phyloP scores from a whole-genome alignment of 1,284 basidiomycete species.

The Puccinia novopanici region DNA sequence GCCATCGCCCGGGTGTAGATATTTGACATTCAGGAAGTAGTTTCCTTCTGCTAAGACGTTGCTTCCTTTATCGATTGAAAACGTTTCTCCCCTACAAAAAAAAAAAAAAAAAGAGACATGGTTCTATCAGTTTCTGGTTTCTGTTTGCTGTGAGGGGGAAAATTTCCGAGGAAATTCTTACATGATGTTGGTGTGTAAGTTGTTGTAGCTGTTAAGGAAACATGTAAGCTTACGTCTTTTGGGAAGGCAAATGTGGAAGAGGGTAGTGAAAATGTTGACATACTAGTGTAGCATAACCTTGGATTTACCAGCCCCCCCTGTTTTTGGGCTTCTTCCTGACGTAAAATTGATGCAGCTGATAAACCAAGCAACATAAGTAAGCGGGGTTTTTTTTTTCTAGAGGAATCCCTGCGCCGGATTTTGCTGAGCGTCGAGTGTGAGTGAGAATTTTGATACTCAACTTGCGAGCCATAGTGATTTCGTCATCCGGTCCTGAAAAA shows the following conservation, averaged over 20 bases:
- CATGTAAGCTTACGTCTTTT: background rate
- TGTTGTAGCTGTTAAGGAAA: slow-evolving; percentile 39
- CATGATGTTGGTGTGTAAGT: slow-evolving; percentile 16
- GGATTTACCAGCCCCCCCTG: slow-evolving; percentile 8
- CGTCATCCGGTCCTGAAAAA: slow-evolving; percentile 15
- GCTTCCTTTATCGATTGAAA: slow-evolving; percentile 15
- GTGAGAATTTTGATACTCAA: background rate
- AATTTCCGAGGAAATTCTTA: background rate
- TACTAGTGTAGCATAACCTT: slow-evolving; percentile 36
- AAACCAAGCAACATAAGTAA: background rate
- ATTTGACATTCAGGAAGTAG: slow-evolving; percentile 13
- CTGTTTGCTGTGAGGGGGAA: no score
- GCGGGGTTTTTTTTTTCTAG: background rate
- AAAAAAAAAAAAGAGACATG: background rate
- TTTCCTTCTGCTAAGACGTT: slow-evolving; percentile 44
- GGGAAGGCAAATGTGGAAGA: background rate
- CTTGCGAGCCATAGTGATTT: slow-evolving; percentile 43
- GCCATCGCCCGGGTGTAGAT: background rate
- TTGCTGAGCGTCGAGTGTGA: no score
- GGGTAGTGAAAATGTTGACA: background rate
- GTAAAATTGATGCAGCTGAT: slow-evolving; percentile 36
- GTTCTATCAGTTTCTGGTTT: no score
- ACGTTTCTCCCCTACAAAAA: background rate
- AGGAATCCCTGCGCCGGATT: no score
- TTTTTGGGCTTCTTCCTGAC: slow-evolving; percentile 35